Evolutionary conservation across 164 flowering plant genomes (phyloP).

Genomic region (Hamamelis virginiana): DNA sequence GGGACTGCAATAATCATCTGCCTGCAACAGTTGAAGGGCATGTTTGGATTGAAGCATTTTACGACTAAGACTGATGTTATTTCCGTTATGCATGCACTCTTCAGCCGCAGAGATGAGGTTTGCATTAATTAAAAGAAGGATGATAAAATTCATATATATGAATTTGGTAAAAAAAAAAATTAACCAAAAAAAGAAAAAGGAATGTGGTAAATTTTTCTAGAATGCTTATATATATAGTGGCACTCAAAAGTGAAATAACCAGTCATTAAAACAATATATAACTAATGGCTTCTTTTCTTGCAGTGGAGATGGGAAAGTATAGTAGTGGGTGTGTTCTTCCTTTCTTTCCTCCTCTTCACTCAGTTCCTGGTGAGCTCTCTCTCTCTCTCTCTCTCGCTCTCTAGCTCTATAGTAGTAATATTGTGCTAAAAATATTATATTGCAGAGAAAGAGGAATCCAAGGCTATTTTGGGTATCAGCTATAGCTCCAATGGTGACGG

Average conservation of each 20-base stretch:
- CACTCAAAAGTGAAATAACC: too few species aligned
- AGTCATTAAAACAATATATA: too few species aligned
- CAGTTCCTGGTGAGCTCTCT: conserved; percentile 44
- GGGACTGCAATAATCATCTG: conserved; percentile 68
- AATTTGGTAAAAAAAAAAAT: too few species aligned
- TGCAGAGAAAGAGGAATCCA: conserved; percentile 63
- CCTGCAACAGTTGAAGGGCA: conserved; percentile 84
- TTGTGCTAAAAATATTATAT: background rate
- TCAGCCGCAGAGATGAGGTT: conserved; percentile 53
- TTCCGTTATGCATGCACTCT: conserved; percentile 46
- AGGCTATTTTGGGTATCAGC: conserved; percentile 80
- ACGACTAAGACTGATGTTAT: conserved; percentile 64
- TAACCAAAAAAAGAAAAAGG: too few species aligned
- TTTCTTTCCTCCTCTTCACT: conserved; percentile 53
- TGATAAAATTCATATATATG: too few species aligned
- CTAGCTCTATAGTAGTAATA: background rate
- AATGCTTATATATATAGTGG: too few species aligned
- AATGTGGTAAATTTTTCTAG: too few species aligned
- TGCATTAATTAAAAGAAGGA: too few species aligned
- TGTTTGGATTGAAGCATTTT: conserved; percentile 68
- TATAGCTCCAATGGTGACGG: conserved; percentile 59
- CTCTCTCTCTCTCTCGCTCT: background rate
- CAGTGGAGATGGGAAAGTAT: conserved; percentile 82
- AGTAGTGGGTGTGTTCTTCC: conserved; percentile 57
- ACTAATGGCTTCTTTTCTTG: background rate